A percentile compares a stretch with the other conserved stretches of the same genome.
phyloP scores from a whole-genome alignment of 306 rosid genomes.

The Pyrus betulifolia region DNA sequence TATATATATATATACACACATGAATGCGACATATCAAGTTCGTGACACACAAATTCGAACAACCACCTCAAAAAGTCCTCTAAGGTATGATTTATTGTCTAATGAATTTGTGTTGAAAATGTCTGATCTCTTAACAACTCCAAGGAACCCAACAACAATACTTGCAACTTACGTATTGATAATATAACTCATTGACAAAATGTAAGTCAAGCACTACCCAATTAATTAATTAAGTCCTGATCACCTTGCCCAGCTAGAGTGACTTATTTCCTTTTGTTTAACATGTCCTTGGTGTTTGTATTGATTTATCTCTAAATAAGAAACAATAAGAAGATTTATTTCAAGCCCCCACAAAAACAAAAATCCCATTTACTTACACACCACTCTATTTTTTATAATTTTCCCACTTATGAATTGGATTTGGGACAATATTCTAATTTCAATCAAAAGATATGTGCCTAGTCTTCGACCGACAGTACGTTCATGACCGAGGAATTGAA shows the following conservation, averaged over 20 bases:
- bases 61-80: no score
- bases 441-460: no score
- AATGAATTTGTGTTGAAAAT: no score
- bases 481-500: no score
- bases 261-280: neutral
- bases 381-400: neutral
- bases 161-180: neutral
- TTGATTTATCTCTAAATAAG: neutral
- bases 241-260: conserved; percentile 22
- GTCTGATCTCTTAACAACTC: no score
- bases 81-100: no score
- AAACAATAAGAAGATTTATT: neutral
- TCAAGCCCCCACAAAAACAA: neutral
- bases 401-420: no score
- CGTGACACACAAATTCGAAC: no score
- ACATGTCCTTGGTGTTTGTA: neutral
- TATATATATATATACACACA: no score
- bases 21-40: no score
- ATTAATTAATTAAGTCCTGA: conserved; percentile 6
- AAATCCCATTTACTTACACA: neutral
- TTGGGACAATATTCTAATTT: no score
- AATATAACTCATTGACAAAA: conserved; percentile 5
- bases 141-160: neutral
- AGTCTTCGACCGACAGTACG: no score
- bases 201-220: conserved; percentile 28